Percentiles rank a stretch among this genome's conserved stretches.
Evolutionary conservation across 2,329 filamentous ascomycete genomes (phyloP).

Genomic region (Monosporascus sp.): DNA sequence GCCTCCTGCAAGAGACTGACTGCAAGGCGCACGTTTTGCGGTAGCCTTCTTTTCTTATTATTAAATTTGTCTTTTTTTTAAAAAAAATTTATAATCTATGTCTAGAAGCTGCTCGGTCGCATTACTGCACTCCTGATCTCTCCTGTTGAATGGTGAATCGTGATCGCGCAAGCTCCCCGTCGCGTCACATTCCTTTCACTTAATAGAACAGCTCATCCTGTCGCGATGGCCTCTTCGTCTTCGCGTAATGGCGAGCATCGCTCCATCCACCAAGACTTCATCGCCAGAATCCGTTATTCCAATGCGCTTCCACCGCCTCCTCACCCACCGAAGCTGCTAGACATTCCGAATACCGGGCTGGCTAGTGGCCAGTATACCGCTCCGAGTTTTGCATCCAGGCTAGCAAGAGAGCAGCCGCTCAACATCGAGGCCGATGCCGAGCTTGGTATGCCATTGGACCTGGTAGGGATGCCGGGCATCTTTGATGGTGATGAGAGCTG

Average conservation of each 20-base stretch:
- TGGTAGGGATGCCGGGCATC: slow-evolving; percentile 90
- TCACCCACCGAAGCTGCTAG: slow-evolving; percentile 91
- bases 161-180: background rate
- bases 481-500: slow-evolving; percentile 94
- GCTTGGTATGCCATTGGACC: slow-evolving; percentile 92
- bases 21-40: background rate
- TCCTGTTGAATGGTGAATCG: background rate
- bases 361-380: slow-evolving; percentile 83
- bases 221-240: slow-evolving; percentile 36
- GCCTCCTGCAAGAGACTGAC: background rate
- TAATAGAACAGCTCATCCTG: background rate
- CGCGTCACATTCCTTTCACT: background rate
- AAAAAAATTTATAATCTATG: background rate
- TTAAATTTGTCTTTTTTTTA: background rate
- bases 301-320: slow-evolving; percentile 94
- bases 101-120: background rate
- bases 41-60: background rate
- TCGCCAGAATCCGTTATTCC: slow-evolving; percentile 89
- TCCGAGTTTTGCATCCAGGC: slow-evolving; percentile 80
- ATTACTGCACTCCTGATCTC: background rate
- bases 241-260: slow-evolving; percentile 46
- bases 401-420: slow-evolving; percentile 85
- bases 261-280: slow-evolving; percentile 87
- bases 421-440: slow-evolving; percentile 98
- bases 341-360: slow-evolving; percentile 91